Base-by-base conservation (phyloP, 2,329 filamentous ascomycete species). In the Sordariomycetes sp. region DNA sequence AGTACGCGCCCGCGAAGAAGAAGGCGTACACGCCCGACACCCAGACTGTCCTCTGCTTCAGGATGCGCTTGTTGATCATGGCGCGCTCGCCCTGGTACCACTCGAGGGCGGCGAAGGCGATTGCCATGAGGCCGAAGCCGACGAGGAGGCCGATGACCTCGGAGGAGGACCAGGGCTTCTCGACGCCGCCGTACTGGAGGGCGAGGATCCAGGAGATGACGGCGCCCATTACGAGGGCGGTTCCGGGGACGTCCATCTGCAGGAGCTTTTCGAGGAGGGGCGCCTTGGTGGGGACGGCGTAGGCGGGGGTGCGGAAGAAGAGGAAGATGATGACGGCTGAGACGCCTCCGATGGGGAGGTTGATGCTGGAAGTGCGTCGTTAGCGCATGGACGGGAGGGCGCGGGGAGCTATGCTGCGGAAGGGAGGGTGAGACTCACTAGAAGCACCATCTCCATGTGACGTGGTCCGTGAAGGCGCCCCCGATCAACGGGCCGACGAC, bases 221-320 rank as follows among this genome's bases (percentile, higher is more conserved):
- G 64, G 69, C 65, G 62, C 68, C 68, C 72, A 80, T 75, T 51
- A 81, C 66, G 40, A 79, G 63, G 22, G 72, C 65, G 5, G 73
- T 69, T 2, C 78, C 78, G 1, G 73, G 60, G 3, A 74, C 69
- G 60, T 81, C 79, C 69, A 80, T 74, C 62, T 79, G 75, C 0
- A 73, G 65, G 20, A 79, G 57, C 66, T 79, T 78, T 62, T 79
- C 74, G 6, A 65, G 63, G 6, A 75, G 62, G 1, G 72, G 62
- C 1, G 73, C 68, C 59, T 70, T 55, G 24, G 64, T 66, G 1
- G 74, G 74, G 0, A 72, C 64, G 20, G 72, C 74, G 57, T 66
- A 68, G 43, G 65, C 66, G 28, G 73, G 76, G 20, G 73, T 73
- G 52, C 66, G 67, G 69, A 79, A 77, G 63, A 75, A 74, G 60